Base-by-base conservation (phyloP, 805 yeast genomes). In the Candida peoriensis region DNA sequence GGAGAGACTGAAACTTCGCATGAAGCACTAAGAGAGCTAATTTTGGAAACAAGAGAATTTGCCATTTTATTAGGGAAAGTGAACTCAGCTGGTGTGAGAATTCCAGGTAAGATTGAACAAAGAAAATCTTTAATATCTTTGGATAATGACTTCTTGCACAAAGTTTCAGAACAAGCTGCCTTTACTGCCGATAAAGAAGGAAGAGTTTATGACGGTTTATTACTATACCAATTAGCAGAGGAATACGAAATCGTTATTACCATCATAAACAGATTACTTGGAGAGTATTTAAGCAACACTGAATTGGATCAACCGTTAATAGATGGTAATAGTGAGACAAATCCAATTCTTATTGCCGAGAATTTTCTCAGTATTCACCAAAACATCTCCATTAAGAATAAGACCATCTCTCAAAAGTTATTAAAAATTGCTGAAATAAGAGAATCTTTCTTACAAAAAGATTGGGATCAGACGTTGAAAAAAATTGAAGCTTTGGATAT, bases 161-260 rank as follows among this genome's bases (percentile, higher is more conserved):
- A 74, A 39, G 87, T 90, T 27, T 80, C 93, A 4, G 94, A 83
- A 54, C 78, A 76, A 40, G 88, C 95, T 20, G 97, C 97, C 4
- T 70, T 70, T 28, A 77, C 76, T 46, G 95, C 96, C 12, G 93
- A 85, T 50, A 93, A 86, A 47, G 97, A 89, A 50, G 97, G 97
- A 7, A 72, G 95, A 52, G 70, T 77, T 11, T 76, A 81, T 42
- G 97, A 93, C 53, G 85, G 96, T 14, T 72, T 93, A 41, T 66
- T 85, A 38, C 69, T 93, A 36, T 90, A 85, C 55, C 96, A 89
- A 60, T 71, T 90, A 44, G 77, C 95, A 31, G 94, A 85, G 59
- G 95, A 89, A 47, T 82, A 82, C 56, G 82, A 83, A 52, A 78
- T 82, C 20, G 97, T 87, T 11, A 72, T 90, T 8, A 58, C 72